Conservation (phyloP, 306 rosid species). For the Urtica urens region DNA sequence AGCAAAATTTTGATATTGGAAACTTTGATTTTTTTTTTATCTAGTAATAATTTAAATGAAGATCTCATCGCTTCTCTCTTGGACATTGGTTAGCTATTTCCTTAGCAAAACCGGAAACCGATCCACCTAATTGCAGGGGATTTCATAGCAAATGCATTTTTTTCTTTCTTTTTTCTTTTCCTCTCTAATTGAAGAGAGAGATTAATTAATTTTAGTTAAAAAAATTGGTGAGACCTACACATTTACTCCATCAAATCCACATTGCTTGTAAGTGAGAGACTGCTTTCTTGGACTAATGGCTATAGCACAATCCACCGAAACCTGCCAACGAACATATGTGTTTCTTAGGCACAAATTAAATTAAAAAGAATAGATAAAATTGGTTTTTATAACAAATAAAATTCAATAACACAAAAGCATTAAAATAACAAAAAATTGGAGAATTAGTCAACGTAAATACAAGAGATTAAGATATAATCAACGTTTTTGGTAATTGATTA, state of each 20-base stretch:
- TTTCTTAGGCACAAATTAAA: constrained; percentile 1
- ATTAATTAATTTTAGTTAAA: background rate
- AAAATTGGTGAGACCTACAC: constrained; percentile 27
- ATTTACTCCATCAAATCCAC: constrained; percentile 88
- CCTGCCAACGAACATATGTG: constrained; percentile 37
- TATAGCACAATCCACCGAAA: constrained; percentile 87
- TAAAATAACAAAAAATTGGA: no score
- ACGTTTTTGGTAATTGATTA: no score
- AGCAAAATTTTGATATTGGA: no score
- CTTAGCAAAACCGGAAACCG: no score
- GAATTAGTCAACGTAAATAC: no score
- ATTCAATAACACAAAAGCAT: no score
- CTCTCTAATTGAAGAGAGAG: constrained; percentile 23
- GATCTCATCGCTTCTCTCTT: no score
- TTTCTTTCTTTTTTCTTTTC: constrained; percentile 3
- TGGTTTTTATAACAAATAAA: no score
- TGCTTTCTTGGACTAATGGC: constrained; percentile 95
- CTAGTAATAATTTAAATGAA: no score
- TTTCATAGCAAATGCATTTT: constrained; percentile 8
- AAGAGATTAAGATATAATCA: no score
- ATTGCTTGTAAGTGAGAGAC: constrained; percentile 72
- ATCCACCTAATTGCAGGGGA: background rate
- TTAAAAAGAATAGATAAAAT: background rate
- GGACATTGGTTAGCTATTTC: no score
- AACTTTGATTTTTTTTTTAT: no score